phyloP scores from a whole-genome alignment of 768 basidiomycete species.

The Russula griseocarnosa region DNA sequence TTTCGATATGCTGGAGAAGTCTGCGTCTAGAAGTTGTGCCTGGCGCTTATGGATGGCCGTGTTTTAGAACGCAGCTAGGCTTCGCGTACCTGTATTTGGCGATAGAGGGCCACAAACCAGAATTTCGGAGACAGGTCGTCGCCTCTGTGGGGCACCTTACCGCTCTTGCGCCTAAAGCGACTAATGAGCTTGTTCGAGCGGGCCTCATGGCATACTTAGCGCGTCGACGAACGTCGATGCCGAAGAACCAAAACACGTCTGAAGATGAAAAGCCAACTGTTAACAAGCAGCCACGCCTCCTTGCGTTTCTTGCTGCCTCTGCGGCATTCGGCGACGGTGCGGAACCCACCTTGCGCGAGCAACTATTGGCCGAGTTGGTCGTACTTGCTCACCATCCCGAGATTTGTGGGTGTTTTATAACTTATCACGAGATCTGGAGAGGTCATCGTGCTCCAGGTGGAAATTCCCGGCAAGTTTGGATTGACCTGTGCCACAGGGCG shows the following conservation, averaged over 20 bases:
- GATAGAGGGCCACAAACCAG: constrained; percentile 51
- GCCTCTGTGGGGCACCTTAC: constrained; percentile 42
- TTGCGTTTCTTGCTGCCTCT: constrained; percentile 50
- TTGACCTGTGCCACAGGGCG: constrained; percentile 73
- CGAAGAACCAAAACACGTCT: constrained; percentile 29
- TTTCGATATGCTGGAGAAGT: neutral
- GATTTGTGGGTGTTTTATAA: constrained; percentile 45
- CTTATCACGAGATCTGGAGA: neutral
- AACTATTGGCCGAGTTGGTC: constrained; percentile 50
- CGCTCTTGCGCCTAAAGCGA: constrained; percentile 43
- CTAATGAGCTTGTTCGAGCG: constrained; percentile 55
- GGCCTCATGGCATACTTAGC: constrained; percentile 48
- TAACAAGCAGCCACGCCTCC: constrained; percentile 51
- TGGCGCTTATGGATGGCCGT: neutral
- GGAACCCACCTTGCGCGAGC: constrained; percentile 42
- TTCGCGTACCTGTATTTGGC: constrained; percentile 65
- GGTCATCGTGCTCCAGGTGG: constrained; percentile 36
- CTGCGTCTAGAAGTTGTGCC: neutral
- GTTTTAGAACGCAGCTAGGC: constrained; percentile 56
- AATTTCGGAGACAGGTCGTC: constrained; percentile 49
- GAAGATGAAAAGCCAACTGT: constrained; percentile 42
- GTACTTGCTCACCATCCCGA: constrained; percentile 71
- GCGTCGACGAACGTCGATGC: constrained; percentile 36
- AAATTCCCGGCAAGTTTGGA: constrained; percentile 62
- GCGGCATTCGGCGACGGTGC: constrained; percentile 46